A percentile compares a stretch with the other conserved stretches of the same genome.
Conservation (phyloP, 495 filamentous ascomycete species). For the Xylaria acuta region DNA sequence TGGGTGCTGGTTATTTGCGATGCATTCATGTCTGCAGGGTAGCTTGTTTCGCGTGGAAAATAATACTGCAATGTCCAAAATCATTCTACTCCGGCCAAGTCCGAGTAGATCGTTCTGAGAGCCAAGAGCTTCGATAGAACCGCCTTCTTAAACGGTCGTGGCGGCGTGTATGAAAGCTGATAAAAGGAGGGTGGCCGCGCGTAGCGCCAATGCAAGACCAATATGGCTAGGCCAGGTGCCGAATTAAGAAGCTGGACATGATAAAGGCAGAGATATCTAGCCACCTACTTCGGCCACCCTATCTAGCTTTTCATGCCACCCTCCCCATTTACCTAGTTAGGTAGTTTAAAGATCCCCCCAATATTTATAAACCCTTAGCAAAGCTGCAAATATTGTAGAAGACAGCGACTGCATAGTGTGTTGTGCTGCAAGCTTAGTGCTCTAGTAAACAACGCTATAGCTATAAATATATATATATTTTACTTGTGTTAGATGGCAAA, state of each 20-base stretch:
- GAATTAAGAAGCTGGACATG: constrained; percentile 17
- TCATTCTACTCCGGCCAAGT: neutral
- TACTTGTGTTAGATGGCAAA: too few species aligned
- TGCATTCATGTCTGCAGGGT: neutral
- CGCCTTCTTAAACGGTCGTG: constrained; percentile 20
- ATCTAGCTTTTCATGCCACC: too few species aligned
- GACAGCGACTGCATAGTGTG: too few species aligned
- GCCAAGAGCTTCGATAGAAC: constrained; percentile 8
- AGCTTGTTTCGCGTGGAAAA: neutral
- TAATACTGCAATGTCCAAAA: neutral
- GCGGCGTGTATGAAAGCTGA: constrained; percentile 8
- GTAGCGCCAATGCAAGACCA: constrained; percentile 7
- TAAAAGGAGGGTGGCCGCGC: neutral
- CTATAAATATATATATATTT: too few species aligned
- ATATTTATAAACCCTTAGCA: too few species aligned
- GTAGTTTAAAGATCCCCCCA: too few species aligned
- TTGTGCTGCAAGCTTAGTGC: too few species aligned
- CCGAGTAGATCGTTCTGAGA: constrained; percentile 1
- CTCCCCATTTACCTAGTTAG: too few species aligned
- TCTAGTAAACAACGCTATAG: too few species aligned
- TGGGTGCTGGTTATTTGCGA: constrained; percentile 1
- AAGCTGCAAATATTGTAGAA: too few species aligned
- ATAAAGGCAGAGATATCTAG: neutral
- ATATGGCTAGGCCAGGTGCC: neutral
- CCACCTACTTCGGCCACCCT: too few species aligned